Percentiles rank a stretch among this genome's conserved stretches.
Evolutionary conservation across 352 stramenopile genomes (phyloP).

Genomic region (Poterioochromonas sp.): DNA sequence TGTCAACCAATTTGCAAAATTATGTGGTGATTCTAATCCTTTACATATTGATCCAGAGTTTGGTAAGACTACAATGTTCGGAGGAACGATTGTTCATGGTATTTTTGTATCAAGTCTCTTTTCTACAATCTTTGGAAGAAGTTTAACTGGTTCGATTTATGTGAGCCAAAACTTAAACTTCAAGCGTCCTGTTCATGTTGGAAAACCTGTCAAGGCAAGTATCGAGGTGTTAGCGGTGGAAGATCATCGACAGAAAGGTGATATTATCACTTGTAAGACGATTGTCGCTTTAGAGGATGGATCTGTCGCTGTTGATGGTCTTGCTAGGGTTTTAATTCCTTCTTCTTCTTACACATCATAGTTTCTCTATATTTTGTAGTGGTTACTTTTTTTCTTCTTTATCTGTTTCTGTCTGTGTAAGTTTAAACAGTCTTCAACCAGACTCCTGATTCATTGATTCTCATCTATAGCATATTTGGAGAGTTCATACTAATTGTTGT

Average conservation of each 20-base stretch:
- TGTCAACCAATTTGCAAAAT: conserved; percentile 15
- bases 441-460: no score
- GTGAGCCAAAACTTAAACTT: conserved; percentile 23
- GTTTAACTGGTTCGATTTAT: conserved; percentile 24
- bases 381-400: no score
- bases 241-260: background rate
- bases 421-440: no score
- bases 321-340: background rate
- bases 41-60: conserved; percentile 12
- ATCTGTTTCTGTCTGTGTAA: no score
- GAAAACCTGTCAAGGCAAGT: background rate
- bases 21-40: conserved; percentile 33
- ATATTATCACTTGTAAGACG: background rate
- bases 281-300: background rate
- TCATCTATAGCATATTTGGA: no score
- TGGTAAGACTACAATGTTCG: background rate
- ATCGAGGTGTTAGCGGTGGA: conserved; percentile 8
- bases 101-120: conserved; percentile 34
- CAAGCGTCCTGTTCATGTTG: conserved; percentile 18
- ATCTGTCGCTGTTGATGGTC: background rate
- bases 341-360: background rate
- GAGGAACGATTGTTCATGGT: conserved; percentile 31
- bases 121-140: conserved; percentile 21
- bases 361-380: background rate
- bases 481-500: no score